These are phyloP conservation scores for Brassica juncea DNA, from an alignment of 345 rosid genomes.

Conservation along the genomic window DNA sequence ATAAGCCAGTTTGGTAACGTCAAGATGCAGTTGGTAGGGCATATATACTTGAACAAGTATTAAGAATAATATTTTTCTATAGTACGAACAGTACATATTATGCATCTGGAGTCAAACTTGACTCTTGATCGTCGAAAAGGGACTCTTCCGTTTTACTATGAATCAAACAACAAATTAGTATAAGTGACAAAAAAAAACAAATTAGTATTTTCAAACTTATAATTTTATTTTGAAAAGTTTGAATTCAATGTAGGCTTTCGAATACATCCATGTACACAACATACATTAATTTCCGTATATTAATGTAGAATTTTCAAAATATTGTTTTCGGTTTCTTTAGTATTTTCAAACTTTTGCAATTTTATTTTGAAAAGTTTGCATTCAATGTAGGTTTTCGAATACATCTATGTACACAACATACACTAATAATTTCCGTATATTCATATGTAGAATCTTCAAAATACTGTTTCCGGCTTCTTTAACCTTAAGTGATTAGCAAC, in stretches of 20 bases:
- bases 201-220: neutral
- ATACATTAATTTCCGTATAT: neutral
- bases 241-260: neutral
- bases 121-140: conserved; percentile 37
- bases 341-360: neutral
- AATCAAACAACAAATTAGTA: neutral
- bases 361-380: neutral
- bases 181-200: neutral
- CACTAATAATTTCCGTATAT: neutral
- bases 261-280: neutral
- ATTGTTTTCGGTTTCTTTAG: neutral
- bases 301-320: neutral
- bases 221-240: neutral
- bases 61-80: neutral
- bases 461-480: neutral
- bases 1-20: conserved; percentile 11
- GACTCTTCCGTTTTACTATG: conserved; percentile 12
- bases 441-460: neutral
- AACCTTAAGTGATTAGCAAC: neutral
- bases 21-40: conserved; percentile 15
- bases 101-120: conserved; percentile 36
- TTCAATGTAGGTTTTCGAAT: neutral
- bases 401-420: neutral
- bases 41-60: neutral
- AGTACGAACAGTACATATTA: neutral